A percentile compares a stretch with the other conserved stretches of the same genome.
Evolutionary conservation across 2,329 filamentous ascomycete species (phyloP).

Genomic region (Talaromyces sp.): DNA sequence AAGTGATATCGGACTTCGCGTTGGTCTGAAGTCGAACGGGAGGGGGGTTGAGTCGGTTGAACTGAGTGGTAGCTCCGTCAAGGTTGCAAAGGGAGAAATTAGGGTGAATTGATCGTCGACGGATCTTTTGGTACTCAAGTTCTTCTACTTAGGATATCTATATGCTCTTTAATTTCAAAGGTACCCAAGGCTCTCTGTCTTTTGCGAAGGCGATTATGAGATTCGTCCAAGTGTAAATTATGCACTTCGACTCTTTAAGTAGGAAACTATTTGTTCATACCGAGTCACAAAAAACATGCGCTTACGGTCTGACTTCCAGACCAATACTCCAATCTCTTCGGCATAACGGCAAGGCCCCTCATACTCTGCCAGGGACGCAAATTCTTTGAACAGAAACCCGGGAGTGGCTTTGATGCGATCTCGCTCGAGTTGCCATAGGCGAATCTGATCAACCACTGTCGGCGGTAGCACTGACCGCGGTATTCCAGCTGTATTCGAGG

Average conservation of each 20-base stretch:
- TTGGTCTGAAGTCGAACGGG: slow-evolving; percentile 24
- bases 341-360: slow-evolving; percentile 59
- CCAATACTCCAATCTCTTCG: slow-evolving; percentile 81
- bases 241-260: slow-evolving; percentile 58
- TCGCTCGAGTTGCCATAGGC: slow-evolving; percentile 95
- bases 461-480: slow-evolving; percentile 72
- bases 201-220: background rate
- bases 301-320: slow-evolving; percentile 77
- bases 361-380: slow-evolving; percentile 66
- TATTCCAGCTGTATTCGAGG: slow-evolving; percentile 38
- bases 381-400: slow-evolving; percentile 88
- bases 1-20: slow-evolving; percentile 37
- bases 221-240: background rate
- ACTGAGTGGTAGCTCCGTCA: slow-evolving; percentile 34
- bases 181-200: background rate
- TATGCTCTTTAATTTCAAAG: background rate
- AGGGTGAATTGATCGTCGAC: slow-evolving; percentile 16
- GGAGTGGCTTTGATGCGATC: slow-evolving; percentile 82
- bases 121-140: background rate
- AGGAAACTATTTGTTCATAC: slow-evolving; percentile 82
- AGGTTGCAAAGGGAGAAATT: slow-evolving; percentile 35
- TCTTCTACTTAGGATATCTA: background rate
- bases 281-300: slow-evolving; percentile 89
- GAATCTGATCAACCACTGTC: slow-evolving; percentile 95
- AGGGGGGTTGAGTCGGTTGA: slow-evolving; percentile 32